phyloP scores from a whole-genome alignment of 2,329 filamentous ascomycete genomes.

The Claviceps monticola region DNA sequence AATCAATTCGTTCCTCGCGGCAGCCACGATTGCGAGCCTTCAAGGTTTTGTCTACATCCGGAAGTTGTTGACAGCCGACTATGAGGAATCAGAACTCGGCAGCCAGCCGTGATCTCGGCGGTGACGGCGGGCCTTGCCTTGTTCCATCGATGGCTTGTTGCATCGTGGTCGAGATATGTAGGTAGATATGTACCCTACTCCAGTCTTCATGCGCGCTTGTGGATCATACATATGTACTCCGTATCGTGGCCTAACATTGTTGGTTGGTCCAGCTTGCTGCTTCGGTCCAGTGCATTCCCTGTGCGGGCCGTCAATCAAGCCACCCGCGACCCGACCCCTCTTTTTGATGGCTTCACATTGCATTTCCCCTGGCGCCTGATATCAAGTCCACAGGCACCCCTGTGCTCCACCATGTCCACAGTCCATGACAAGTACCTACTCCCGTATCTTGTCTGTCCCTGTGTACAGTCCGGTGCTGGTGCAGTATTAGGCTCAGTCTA shows the following conservation, averaged over 20 bases:
- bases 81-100: too few species aligned
- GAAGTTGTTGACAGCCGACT: background rate
- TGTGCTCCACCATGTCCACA: background rate
- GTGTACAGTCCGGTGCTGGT: background rate
- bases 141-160: too few species aligned
- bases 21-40: background rate
- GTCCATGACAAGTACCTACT: background rate
- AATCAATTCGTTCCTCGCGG: background rate
- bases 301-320: too few species aligned
- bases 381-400: background rate
- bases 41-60: background rate
- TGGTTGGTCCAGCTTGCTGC: background rate
- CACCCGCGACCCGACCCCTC: background rate
- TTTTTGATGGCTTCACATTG: background rate
- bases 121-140: too few species aligned
- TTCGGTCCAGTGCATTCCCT: background rate
- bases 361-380: background rate
- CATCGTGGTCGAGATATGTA: too few species aligned
- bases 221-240: too few species aligned
- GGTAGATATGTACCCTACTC: too few species aligned
- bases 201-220: too few species aligned
- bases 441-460: background rate
- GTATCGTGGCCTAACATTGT: too few species aligned
- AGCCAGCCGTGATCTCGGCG: too few species aligned
- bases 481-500: background rate